These are phyloP conservation scores for Penicillium subrubescens DNA, from an alignment of 495 filamentous ascomycete species.

Conservation along the genomic window DNA sequence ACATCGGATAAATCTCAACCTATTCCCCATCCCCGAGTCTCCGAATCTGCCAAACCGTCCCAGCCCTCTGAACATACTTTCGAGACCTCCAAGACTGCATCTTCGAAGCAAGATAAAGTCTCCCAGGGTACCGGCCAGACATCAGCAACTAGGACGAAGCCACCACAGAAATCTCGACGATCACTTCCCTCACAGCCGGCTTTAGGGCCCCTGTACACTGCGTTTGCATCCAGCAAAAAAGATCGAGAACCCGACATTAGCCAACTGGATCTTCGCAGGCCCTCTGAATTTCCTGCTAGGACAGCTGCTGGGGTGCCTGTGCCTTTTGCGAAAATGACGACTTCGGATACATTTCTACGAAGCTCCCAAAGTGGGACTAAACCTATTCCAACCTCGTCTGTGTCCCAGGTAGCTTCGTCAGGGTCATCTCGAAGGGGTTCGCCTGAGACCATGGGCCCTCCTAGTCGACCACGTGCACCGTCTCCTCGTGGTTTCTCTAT, in stretches of 20 bases:
- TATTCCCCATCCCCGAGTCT: background rate
- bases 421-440: background rate
- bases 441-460: background rate
- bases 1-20: background rate
- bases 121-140: background rate
- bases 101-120: background rate
- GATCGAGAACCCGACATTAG: constrained; percentile 49
- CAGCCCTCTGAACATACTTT: constrained; percentile 44
- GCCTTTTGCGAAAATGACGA: background rate
- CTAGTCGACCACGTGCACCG: background rate
- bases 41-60: constrained; percentile 26
- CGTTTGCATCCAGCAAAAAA: constrained; percentile 4
- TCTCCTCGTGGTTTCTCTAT: background rate
- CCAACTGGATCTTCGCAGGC: constrained; percentile 41
- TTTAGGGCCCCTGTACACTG: background rate
- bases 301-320: constrained; percentile 6
- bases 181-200: background rate
- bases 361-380: background rate
- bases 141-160: background rate
- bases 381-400: background rate
- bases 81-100: background rate
- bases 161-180: background rate
- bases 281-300: constrained; percentile 31
- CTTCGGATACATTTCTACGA: background rate
- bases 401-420: background rate